phyloP scores from a whole-genome alignment of 2,329 filamentous ascomycete genomes.

The Helotiales sp. region DNA sequence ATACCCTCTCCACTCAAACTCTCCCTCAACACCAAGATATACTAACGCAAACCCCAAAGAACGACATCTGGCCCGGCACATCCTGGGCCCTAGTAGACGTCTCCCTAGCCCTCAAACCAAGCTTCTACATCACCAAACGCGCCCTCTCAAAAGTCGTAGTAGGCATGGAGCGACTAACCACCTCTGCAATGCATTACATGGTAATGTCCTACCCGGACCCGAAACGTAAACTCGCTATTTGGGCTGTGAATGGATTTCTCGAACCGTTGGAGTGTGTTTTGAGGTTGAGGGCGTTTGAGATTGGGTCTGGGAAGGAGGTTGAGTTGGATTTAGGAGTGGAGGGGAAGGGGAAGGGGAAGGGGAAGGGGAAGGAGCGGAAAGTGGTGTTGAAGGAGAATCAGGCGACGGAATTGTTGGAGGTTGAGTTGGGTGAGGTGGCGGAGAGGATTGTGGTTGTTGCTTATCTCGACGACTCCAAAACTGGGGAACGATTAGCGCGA shows the following conservation, averaged over 20 bases:
- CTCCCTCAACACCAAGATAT: background rate
- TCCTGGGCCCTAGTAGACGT: slow-evolving; percentile 67
- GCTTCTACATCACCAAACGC: slow-evolving; percentile 52
- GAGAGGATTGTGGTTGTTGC: slow-evolving; percentile 56
- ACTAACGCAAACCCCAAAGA: slow-evolving; percentile 45
- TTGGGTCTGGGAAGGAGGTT: slow-evolving; percentile 56
- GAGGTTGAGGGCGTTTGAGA: slow-evolving; percentile 55
- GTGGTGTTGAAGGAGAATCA: slow-evolving; percentile 43
- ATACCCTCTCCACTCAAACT: background rate
- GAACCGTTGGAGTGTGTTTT: slow-evolving; percentile 14
- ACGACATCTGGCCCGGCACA: slow-evolving; percentile 69
- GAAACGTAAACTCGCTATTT: slow-evolving; percentile 20
- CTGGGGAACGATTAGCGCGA: slow-evolving; percentile 54
- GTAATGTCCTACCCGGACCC: slow-evolving; percentile 17
- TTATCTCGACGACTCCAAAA: slow-evolving; percentile 47
- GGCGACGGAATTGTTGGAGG: slow-evolving; percentile 59
- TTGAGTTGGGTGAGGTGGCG: slow-evolving; percentile 53
- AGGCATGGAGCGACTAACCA: slow-evolving; percentile 27
- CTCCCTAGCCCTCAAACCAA: slow-evolving; percentile 49
- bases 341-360: no score
- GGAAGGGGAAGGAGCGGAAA: slow-evolving; percentile 26
- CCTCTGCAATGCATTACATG: slow-evolving; percentile 19
- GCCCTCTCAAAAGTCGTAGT: slow-evolving; percentile 37
- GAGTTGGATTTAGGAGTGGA: no score
- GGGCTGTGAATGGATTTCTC: slow-evolving; percentile 25